Conservation (phyloP, 2,329 filamentous ascomycete genomes). For the Didymella lethalis region DNA sequence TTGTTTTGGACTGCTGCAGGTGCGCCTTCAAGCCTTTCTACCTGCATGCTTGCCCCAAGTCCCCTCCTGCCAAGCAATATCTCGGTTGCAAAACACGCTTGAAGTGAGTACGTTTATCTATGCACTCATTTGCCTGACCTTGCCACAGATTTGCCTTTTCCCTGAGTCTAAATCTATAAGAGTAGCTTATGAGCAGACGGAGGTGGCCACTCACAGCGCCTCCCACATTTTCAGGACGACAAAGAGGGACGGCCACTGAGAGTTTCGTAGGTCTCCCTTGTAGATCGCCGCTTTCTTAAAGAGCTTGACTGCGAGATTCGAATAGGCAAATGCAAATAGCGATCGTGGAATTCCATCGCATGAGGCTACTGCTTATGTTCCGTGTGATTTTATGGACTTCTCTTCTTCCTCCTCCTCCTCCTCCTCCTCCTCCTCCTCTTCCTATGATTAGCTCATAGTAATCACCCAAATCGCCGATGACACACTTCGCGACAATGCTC, state of each 20-base stretch:
- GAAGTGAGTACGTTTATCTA: background rate
- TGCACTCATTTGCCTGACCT: background rate
- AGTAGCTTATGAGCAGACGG: background rate
- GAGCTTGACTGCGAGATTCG: background rate
- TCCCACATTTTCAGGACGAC: background rate
- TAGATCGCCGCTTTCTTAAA: slow-evolving; percentile 3
- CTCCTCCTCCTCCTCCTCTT: no score
- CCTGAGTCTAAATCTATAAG: no score
- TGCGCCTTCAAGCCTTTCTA: slow-evolving; percentile 13
- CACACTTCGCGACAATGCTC: no score
- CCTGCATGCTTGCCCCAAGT: slow-evolving; percentile 3
- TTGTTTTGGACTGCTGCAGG: slow-evolving; percentile 3
- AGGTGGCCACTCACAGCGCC: background rate
- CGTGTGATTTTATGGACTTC: no score
- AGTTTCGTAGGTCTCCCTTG: background rate
- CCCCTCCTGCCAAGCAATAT: background rate
- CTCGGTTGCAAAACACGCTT: background rate
- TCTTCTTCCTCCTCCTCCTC: no score
- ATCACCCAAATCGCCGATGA: no score
- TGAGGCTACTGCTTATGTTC: background rate
- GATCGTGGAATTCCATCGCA: slow-evolving; percentile 3
- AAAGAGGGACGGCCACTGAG: background rate
- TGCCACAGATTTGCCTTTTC: background rate
- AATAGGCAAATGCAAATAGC: background rate
- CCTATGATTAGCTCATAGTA: no score